These are phyloP conservation scores for Durusdinium trenchii DNA, from an alignment of 73 alveolate species.

Conservation along the genomic window DNA sequence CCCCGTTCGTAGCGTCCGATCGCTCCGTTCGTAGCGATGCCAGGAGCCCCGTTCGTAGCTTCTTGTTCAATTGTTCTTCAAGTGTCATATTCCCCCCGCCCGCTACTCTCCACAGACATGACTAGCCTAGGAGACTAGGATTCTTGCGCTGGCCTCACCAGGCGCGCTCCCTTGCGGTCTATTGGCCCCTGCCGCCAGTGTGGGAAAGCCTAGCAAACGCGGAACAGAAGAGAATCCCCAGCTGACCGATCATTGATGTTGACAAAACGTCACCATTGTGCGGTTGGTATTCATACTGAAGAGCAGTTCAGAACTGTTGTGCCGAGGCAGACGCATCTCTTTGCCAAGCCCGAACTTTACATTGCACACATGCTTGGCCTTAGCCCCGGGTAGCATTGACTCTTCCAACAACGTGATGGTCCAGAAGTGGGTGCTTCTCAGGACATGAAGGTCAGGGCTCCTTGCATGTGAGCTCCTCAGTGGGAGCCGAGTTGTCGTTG, in stretches of 20 bases:
- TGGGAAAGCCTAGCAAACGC: no score
- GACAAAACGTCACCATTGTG: not conserved
- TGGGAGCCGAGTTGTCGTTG: not conserved
- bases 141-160: no score
- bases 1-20: no score
- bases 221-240: no score
- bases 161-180: slow-evolving; percentile 96
- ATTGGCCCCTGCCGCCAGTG: slow-evolving; percentile 97
- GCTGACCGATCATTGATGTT: not conserved
- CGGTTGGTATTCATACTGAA: not conserved
- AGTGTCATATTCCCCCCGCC: no score
- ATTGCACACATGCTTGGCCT: slow-evolving; percentile 97
- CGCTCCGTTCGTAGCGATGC: no score
- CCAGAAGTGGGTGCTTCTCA: not conserved
- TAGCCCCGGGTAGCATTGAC: not conserved
- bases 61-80: no score
- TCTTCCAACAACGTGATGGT: not conserved
- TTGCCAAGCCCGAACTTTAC: slow-evolving; percentile 96
- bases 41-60: no score
- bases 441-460: slow-evolving; percentile 49
- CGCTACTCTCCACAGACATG: no score
- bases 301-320: not conserved
- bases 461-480: not conserved
- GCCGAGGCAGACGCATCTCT: slow-evolving; percentile 22
- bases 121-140: no score